Conservation (phyloP, 2,329 filamentous ascomycete genomes). For the Neophaeococcomyces mojaviensis region DNA sequence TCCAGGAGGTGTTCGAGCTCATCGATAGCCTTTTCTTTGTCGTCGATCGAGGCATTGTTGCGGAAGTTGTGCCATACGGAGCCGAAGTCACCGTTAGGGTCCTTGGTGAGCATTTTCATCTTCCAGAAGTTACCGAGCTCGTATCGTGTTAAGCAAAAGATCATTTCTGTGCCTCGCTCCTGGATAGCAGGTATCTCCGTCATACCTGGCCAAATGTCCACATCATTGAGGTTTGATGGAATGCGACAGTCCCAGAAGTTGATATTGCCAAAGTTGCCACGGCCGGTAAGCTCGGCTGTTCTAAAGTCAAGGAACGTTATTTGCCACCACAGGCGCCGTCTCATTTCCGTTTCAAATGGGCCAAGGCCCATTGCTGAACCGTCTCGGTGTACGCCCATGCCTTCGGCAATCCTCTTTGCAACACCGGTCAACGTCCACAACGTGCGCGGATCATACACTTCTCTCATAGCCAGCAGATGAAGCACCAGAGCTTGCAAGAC, state of each 20-base stretch:
- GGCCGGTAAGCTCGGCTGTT: constrained; percentile 27
- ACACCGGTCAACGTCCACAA: constrained; percentile 38
- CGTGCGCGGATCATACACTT: constrained; percentile 35
- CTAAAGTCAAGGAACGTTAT: constrained; percentile 41
- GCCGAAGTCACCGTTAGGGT: constrained; percentile 16
- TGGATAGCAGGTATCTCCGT: constrained; percentile 40
- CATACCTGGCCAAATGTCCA: constrained; percentile 43
- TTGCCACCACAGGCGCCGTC: constrained; percentile 33
- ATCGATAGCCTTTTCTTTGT: constrained; percentile 31
- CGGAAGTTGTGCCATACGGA: constrained; percentile 18
- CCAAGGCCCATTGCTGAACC: constrained; percentile 37
- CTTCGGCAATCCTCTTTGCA: constrained; percentile 34
- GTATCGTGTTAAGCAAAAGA: constrained; percentile 55
- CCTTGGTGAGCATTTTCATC: constrained; percentile 17
- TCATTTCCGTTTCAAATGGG: constrained; percentile 45
- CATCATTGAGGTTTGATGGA: constrained; percentile 47
- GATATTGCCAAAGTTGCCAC: constrained; percentile 14
- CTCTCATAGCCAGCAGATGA: constrained; percentile 47
- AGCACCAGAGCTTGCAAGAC: constrained; percentile 56
- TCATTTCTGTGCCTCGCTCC: constrained; percentile 46
- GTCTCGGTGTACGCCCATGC: constrained; percentile 36
- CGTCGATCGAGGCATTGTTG: constrained; percentile 25
- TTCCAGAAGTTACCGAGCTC: constrained; percentile 49
- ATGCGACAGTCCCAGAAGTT: constrained; percentile 34
- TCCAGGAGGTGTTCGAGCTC: constrained; percentile 47